Evolutionary conservation across 495 filamentous ascomycete genomes (phyloP).

Genomic region (Cryomyces antarcticus): DNA sequence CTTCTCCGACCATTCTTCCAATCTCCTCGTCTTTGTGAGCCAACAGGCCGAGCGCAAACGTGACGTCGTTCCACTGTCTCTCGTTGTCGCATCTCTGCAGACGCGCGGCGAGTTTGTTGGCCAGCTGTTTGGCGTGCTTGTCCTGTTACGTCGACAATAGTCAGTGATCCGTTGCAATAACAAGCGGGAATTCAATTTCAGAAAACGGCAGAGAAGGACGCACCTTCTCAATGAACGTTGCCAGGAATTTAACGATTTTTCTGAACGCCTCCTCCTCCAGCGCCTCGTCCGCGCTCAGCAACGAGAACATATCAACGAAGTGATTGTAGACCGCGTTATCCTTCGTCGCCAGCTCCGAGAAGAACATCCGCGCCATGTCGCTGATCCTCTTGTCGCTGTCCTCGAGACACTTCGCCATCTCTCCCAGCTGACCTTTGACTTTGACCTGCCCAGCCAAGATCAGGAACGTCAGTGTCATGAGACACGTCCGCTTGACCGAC

Average conservation of each 20-base stretch:
- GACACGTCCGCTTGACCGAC: constrained; percentile 87
- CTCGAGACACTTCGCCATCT: constrained; percentile 98
- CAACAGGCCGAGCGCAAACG: constrained; percentile 69
- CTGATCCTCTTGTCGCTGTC: constrained; percentile 84
- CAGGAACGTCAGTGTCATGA: constrained; percentile 96
- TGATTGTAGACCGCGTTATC: constrained; percentile 99
- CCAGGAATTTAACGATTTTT: constrained; percentile 76
- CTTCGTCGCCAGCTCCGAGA: constrained; percentile 87
- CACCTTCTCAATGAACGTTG: constrained; percentile 95
- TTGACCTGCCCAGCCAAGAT: constrained; percentile 97
- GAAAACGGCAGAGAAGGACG: no score
- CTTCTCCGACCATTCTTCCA: constrained; percentile 55
- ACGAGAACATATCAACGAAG: constrained; percentile 96
- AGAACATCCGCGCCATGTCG: constrained; percentile 94
- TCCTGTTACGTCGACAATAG: constrained; percentile 35
- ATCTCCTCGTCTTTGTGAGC: constrained; percentile 99
- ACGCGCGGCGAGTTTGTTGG: constrained; percentile 79
- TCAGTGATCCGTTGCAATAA: constrained; percentile 1
- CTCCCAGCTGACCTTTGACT: constrained; percentile 97
- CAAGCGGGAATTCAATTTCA: constrained; percentile 4
- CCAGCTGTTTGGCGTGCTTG: constrained; percentile 91
- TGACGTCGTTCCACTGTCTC: constrained; percentile 91
- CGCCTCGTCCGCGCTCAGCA: constrained; percentile 61
- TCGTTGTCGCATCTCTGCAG: constrained; percentile 76
- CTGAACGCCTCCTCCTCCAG: constrained; percentile 69